Evolutionary conservation across 306 rosid species (phyloP).

Genomic region (Lagenaria siceraria): DNA sequence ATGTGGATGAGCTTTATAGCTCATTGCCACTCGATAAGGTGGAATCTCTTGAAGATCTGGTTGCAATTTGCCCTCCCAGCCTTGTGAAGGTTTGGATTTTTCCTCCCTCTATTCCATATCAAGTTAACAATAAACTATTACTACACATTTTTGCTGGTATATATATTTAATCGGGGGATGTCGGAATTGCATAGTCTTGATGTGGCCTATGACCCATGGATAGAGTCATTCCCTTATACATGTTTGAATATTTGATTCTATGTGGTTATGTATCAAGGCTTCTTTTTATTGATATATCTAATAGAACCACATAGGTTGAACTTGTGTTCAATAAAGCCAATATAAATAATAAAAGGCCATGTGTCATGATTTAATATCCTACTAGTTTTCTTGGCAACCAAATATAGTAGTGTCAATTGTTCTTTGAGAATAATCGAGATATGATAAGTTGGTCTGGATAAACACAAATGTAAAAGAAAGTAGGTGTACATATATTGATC

Average conservation of each 20-base stretch:
- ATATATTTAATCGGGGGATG: background rate
- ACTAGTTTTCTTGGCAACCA: too few species aligned
- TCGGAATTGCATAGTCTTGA: background rate
- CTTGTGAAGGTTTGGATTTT: constrained; percentile 53
- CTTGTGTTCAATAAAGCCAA: background rate
- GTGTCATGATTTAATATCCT: too few species aligned
- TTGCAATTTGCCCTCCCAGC: constrained; percentile 54
- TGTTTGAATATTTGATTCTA: background rate
- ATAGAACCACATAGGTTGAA: background rate
- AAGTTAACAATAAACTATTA: background rate
- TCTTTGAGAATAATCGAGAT: too few species aligned
- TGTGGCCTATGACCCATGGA: background rate
- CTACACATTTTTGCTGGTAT: background rate
- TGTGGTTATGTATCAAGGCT: background rate
- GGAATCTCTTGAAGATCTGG: constrained; percentile 92
- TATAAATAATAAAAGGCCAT: background rate
- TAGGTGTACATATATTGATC: background rate
- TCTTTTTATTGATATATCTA: background rate
- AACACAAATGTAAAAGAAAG: background rate
- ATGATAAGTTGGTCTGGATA: background rate
- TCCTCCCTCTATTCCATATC: background rate
- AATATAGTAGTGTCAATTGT: too few species aligned
- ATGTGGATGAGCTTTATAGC: constrained; percentile 83
- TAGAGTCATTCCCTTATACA: background rate
- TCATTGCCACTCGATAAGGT: constrained; percentile 81